These are phyloP conservation scores for Agrocybe pediades DNA, from an alignment of 768 basidiomycete genomes.

Conservation along the genomic window DNA sequence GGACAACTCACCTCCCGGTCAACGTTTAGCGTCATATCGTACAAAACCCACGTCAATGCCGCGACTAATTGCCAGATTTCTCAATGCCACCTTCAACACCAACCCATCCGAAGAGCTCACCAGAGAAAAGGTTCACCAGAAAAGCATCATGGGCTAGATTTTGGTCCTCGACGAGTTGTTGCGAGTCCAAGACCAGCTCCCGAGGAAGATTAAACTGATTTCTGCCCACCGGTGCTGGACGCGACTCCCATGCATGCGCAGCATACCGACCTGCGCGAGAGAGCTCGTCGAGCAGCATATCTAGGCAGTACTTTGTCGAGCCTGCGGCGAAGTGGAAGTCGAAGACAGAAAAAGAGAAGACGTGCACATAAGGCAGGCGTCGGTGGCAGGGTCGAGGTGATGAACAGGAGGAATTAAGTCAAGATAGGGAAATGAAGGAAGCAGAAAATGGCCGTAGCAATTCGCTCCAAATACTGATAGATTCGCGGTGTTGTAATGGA, in stretches of 20 bases:
- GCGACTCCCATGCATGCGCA: background rate
- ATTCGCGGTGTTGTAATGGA: background rate
- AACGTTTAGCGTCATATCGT: constrained; percentile 21
- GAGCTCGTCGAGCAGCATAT: background rate
- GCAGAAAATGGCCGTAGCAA: background rate
- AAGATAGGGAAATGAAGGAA: background rate
- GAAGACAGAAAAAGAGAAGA: background rate
- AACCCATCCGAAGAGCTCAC: background rate
- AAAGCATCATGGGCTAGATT: constrained; percentile 9
- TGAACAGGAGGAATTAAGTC: background rate
- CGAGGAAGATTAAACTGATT: no score
- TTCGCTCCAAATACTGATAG: background rate
- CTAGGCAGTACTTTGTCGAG: background rate
- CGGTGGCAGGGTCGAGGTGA: background rate
- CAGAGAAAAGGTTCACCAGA: constrained; percentile 8
- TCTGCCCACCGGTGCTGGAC: no score
- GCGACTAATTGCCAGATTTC: constrained; percentile 11
- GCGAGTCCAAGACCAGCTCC: background rate
- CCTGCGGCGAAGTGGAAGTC: background rate
- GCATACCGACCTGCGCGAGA: background rate
- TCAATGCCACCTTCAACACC: background rate
- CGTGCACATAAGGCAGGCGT: background rate
- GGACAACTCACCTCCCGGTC: constrained; percentile 15
- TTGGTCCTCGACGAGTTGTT: background rate
- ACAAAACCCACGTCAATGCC: constrained; percentile 22